Percentiles rank a stretch among this genome's conserved stretches.
Conservation (phyloP, 2,329 filamentous ascomycete genomes). For the Microsporum canis region DNA sequence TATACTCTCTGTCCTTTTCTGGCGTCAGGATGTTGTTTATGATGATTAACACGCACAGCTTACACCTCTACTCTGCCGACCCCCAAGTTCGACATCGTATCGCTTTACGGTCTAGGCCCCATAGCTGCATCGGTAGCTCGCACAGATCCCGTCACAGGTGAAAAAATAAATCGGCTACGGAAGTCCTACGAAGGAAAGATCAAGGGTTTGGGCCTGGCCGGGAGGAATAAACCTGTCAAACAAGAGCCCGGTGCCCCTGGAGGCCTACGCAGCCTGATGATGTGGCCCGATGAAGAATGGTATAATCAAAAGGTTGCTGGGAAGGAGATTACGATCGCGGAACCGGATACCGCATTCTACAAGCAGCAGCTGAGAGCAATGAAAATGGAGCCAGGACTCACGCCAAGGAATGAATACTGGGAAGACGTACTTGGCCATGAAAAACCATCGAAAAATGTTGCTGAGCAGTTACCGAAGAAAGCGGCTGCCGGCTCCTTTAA, state of each 20-base stretch:
- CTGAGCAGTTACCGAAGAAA: slow-evolving; percentile 22
- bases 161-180: slow-evolving; percentile 53
- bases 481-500: slow-evolving; percentile 17
- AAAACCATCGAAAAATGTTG: slow-evolving; percentile 30
- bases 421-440: slow-evolving; percentile 40
- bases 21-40: slow-evolving; percentile 20
- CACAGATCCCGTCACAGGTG: slow-evolving; percentile 49
- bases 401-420: slow-evolving; percentile 39
- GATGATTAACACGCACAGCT: slow-evolving; percentile 38
- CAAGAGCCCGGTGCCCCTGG: slow-evolving; percentile 31
- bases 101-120: slow-evolving; percentile 45
- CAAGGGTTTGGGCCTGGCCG: slow-evolving; percentile 37
- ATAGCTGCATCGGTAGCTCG: slow-evolving; percentile 49
- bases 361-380: slow-evolving; percentile 34
- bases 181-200: slow-evolving; percentile 44
- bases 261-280: slow-evolving; percentile 32
- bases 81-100: slow-evolving; percentile 47
- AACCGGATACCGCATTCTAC: slow-evolving; percentile 33
- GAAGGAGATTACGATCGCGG: slow-evolving; percentile 36
- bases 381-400: slow-evolving; percentile 37
- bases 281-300: slow-evolving; percentile 42
- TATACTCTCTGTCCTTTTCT: background rate
- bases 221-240: slow-evolving; percentile 39
- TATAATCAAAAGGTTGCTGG: slow-evolving; percentile 38
- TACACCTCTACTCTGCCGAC: slow-evolving; percentile 44